Conservation (phyloP, 495 filamentous ascomycete species). For the Darksidea phi region DNA sequence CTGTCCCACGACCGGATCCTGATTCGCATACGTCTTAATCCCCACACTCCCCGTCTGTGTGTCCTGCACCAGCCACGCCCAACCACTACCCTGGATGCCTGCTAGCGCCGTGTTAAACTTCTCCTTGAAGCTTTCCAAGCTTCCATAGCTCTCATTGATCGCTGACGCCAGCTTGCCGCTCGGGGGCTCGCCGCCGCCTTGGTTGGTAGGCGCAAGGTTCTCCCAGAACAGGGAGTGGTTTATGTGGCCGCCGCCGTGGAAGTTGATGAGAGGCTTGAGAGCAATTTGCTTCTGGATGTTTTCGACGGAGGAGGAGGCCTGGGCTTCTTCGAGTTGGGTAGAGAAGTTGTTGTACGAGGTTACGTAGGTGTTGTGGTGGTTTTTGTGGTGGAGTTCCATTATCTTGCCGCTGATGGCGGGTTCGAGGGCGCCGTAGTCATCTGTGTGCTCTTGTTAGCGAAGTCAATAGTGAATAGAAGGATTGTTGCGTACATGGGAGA, state of each 20-base stretch:
- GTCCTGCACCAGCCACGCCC: conserved; percentile 93
- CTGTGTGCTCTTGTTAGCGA: conserved; percentile 24
- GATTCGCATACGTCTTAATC: conserved; percentile 84
- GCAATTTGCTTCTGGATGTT: conserved; percentile 71
- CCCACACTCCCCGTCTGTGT: conserved; percentile 68
- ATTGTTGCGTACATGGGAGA: conserved; percentile 70
- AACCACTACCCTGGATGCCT: conserved; percentile 90
- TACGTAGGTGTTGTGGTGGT: conserved; percentile 79
- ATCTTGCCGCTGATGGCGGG: conserved; percentile 94
- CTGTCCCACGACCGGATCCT: conserved; percentile 88
- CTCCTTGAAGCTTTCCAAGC: conserved; percentile 69
- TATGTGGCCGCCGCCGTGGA: conserved; percentile 89
- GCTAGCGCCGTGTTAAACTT: conserved; percentile 76
- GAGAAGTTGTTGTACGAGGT: conserved; percentile 65
- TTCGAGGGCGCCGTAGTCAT: conserved; percentile 71
- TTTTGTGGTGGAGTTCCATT: conserved; percentile 89
- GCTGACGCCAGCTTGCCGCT: conserved; percentile 62
- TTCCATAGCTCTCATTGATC: conserved; percentile 76
- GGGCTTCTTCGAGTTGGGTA: conserved; percentile 61
- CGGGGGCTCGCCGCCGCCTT: conserved; percentile 75
- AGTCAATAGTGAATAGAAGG: not conserved
- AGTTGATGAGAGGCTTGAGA: conserved; percentile 86
- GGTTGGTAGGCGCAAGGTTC: conserved; percentile 74
- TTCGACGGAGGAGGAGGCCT: conserved; percentile 44
- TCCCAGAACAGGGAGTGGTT: conserved; percentile 95